A percentile compares a stretch with the other conserved stretches of the same genome.
Evolutionary conservation across 1,284 basidiomycete genomes (phyloP).

Genomic region (Afroboletus lepidellus): DNA sequence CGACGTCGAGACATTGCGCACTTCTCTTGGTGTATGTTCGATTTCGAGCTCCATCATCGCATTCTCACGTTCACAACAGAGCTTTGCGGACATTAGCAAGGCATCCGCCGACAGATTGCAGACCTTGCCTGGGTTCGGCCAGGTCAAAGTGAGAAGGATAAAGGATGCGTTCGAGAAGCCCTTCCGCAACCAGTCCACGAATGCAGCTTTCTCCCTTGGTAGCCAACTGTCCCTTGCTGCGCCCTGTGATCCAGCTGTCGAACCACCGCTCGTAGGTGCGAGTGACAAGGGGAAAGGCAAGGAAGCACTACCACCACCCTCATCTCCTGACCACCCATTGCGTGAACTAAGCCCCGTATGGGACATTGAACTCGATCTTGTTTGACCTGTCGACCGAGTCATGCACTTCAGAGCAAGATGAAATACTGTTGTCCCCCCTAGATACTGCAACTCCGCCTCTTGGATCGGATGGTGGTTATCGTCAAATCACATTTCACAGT

Average conservation of each 20-base stretch:
- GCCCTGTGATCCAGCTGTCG: slow-evolving; percentile 7
- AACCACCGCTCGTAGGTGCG: slow-evolving; percentile 7
- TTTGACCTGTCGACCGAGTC: slow-evolving; percentile 12
- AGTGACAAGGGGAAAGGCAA: slow-evolving; percentile 24
- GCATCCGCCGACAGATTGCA: slow-evolving; percentile 75
- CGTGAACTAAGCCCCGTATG: slow-evolving; percentile 48
- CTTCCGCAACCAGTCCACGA: slow-evolving; percentile 63
- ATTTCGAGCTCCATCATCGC: background rate
- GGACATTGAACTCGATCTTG: slow-evolving; percentile 54
- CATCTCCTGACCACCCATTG: slow-evolving; percentile 1
- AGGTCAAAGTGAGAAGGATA: slow-evolving; percentile 86
- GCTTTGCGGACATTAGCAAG: slow-evolving; percentile 76
- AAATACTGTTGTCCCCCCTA: background rate
- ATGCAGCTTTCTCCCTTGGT: slow-evolving; percentile 40
- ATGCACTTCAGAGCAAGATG: no score
- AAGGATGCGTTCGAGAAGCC: slow-evolving; percentile 79
- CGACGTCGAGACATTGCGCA: slow-evolving; percentile 91
- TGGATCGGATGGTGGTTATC: background rate
- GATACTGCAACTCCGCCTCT: background rate
- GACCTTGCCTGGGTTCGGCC: slow-evolving; percentile 90
- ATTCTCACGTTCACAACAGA: slow-evolving; percentile 47
- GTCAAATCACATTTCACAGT: no score
- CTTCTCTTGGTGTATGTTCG: slow-evolving; percentile 84
- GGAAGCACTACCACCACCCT: slow-evolving; percentile 6
- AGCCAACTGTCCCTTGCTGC: slow-evolving; percentile 20